A percentile compares a stretch with the other conserved stretches of the same genome.
phyloP scores from a whole-genome alignment of 176 grass and related monocot genomes.

The Calamus simplicifolius region DNA sequence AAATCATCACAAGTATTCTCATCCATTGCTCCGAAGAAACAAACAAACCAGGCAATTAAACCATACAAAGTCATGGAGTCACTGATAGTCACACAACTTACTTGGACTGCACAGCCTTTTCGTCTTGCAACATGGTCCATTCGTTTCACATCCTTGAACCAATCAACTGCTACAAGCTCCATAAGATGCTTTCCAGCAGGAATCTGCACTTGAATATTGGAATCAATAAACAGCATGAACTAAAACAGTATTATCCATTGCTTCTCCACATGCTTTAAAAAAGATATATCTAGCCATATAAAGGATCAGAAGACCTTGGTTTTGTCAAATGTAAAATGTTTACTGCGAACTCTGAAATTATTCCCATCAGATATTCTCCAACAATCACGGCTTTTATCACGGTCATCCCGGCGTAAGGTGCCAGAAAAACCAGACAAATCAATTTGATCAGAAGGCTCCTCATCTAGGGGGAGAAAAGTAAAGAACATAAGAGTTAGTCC shows the following conservation, averaged over 20 bases:
- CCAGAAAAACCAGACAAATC: constrained; percentile 84
- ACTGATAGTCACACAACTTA: constrained; percentile 16
- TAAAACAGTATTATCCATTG: background rate
- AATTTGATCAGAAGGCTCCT: constrained; percentile 52
- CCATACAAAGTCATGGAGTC: too few relatives aligned
- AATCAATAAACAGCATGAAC: constrained; percentile 2
- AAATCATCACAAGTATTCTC: too few relatives aligned
- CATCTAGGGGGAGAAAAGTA: constrained; percentile 30
- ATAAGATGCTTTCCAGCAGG: constrained; percentile 90
- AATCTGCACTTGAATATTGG: constrained; percentile 38
- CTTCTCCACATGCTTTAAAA: too few relatives aligned
- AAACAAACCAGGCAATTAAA: too few relatives aligned
- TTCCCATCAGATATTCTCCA: constrained; percentile 94
- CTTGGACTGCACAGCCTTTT: constrained; percentile 91
- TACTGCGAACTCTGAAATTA: constrained; percentile 97
- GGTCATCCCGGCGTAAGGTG: constrained; percentile 81
- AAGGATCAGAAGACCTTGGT: constrained; percentile 55
- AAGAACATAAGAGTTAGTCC: constrained; percentile 3
- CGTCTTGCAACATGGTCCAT: constrained; percentile 97
- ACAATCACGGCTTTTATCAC: constrained; percentile 80
- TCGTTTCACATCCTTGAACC: constrained; percentile 87
- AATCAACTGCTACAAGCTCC: constrained; percentile 96
- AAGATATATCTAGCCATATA: too few relatives aligned
- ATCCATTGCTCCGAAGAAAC: too few relatives aligned
- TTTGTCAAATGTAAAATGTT: constrained; percentile 76